These are phyloP conservation scores for Diddensiella transvaalensis DNA, from an alignment of 805 yeast species.

Conservation along the genomic window DNA sequence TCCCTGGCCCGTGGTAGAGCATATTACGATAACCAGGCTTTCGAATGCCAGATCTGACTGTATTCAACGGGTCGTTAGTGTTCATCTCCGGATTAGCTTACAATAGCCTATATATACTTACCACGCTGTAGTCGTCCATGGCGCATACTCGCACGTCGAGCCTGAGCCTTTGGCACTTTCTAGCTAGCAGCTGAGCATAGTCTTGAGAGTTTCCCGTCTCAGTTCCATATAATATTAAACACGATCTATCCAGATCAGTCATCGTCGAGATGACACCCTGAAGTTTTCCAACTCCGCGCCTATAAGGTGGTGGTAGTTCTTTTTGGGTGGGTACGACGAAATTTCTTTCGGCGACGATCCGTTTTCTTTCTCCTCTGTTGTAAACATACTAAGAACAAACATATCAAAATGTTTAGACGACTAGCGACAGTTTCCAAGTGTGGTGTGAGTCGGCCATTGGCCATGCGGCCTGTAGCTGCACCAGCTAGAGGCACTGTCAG, in stretches of 20 bases:
- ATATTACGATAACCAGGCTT: conserved; percentile 50
- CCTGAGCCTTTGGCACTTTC: conserved; percentile 51
- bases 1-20: conserved; percentile 96
- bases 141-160: conserved; percentile 47
- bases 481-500: not conserved
- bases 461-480: not conserved
- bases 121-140: conserved; percentile 54
- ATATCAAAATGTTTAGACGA: not conserved
- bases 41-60: conserved; percentile 41
- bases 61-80: too few relatives aligned
- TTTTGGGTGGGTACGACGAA: not conserved
- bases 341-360: not conserved
- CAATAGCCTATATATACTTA: not conserved
- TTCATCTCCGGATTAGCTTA: too few relatives aligned
- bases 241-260: not conserved
- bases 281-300: too few relatives aligned
- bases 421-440: not conserved
- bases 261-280: too few relatives aligned
- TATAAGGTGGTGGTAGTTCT: not conserved
- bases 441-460: not conserved
- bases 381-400: too few relatives aligned
- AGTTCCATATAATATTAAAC: conserved; percentile 58
- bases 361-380: not conserved
- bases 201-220: conserved; percentile 93
- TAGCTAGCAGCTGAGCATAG: conserved; percentile 62